These are phyloP conservation scores for Acanthamoeba culbertsoni DNA, from an alignment of 208 protist genomes.

Conservation along the genomic window DNA sequence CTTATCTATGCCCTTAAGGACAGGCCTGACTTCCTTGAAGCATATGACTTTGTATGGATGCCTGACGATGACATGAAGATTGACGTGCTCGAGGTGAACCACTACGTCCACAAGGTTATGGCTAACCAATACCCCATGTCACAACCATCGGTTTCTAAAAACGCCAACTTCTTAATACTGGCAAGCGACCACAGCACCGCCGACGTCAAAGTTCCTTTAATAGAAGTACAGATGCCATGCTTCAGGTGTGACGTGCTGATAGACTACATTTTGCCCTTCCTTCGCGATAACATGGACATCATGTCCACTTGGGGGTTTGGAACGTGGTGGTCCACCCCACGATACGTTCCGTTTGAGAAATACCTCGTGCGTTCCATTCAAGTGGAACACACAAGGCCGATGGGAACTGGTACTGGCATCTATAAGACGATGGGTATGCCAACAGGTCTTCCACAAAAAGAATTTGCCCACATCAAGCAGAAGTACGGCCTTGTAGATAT, in stretches of 20 bases:
- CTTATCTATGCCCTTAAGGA: neutral
- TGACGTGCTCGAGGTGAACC: neutral
- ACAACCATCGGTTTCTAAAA: neutral
- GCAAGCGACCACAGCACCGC: neutral
- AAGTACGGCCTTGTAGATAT: no score
- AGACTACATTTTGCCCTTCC: neutral
- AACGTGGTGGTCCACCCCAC: neutral
- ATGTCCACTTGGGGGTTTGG: neutral
- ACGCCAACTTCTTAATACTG: neutral
- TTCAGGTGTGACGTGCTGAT: neutral
- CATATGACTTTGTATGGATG: neutral
- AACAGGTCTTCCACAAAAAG: no score
- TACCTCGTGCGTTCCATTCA: neutral
- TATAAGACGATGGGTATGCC: no score
- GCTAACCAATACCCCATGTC: neutral
- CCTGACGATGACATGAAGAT: neutral
- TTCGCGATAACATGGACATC: neutral
- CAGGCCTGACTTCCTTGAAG: neutral
- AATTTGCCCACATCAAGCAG: no score
- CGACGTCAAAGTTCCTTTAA: neutral
- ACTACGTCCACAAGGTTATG: neutral
- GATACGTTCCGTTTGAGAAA: neutral
- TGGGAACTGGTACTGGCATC: no score
- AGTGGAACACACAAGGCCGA: neutral
- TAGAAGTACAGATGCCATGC: neutral